Evolutionary conservation across 257 asterid species (phyloP), one percentile per base, ranked within the genome.

Genomic region (Parsonsia alboflavescens): DNA sequence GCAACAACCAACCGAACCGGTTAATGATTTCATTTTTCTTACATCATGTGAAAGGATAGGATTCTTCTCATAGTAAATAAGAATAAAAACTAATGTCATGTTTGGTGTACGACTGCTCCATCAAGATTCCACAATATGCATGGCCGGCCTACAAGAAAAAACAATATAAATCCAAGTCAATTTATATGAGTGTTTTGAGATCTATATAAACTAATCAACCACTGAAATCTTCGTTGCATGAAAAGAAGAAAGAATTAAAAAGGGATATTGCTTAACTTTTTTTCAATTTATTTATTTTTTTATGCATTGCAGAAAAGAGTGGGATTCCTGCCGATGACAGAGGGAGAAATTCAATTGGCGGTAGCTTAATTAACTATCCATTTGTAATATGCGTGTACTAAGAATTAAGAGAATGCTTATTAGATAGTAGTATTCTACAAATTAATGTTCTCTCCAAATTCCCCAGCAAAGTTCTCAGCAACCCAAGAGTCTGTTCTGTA

Each of bases 261-360:
- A 1, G 10, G 52, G 3, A 13, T 48, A 48, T 9, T 42, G n/a
- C 7, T 41, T 56, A 12, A 24, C 46, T 22, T 24, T 10, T 12
- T 46, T 0, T 57, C n/a, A n/a, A n/a, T 11, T 8, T 73, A 5
- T 15, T 50, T 16, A 4, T 50, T 15, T 50, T 3, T 42, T 42
- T 5, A 28, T 74, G 5, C 48, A 53, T 75, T 89, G 88, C 96
- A 93, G 98, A 93, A 81, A 72, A 88, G 91, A 70, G 97, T 93
- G 61, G 97, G 97, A 61, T 93, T 93, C 80, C 39, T 85, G 87
- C 94, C 97, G 0, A 68, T 91, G 17, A 79, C 44, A 11, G 96
- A 89, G 81, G 89, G 90, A 52, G 97, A 93, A 77, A 90, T 89
- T 69, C 96, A 89, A 24, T 78, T 83, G 46, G 92, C 89, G 1